These are phyloP conservation scores for Acacia crassicarpa DNA, from an alignment of 306 rosid genomes.

Conservation along the genomic window DNA sequence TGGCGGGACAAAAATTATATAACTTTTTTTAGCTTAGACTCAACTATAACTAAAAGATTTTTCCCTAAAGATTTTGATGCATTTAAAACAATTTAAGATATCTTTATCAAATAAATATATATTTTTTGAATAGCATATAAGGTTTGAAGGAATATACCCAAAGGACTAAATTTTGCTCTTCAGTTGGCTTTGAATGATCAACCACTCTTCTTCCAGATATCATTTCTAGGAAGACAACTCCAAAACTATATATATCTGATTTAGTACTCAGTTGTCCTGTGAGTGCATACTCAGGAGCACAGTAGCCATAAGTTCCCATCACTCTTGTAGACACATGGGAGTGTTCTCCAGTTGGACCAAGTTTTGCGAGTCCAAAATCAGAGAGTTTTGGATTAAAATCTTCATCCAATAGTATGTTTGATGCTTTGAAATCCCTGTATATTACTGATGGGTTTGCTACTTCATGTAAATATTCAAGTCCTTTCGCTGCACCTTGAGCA, in stretches of 20 bases:
- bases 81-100: not conserved
- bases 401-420: conserved; percentile 80
- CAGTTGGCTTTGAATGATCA: conserved; percentile 63
- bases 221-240: conserved; percentile 84
- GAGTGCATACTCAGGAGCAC: conserved; percentile 92
- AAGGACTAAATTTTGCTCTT: conserved; percentile 67
- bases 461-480: conserved; percentile 86
- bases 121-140: not conserved
- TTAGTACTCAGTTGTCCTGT: conserved; percentile 77
- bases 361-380: conserved; percentile 91
- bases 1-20: not conserved
- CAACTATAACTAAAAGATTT: not conserved
- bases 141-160: conserved; percentile 62
- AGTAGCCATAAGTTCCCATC: conserved; percentile 97
- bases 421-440: conserved; percentile 87
- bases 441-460: conserved; percentile 82
- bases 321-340: conserved; percentile 91
- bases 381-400: conserved; percentile 82
- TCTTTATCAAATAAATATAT: not conserved
- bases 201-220: conserved; percentile 86
- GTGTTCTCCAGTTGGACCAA: conserved; percentile 91
- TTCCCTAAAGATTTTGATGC: not conserved
- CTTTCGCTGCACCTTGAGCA: conserved; percentile 89
- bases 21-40: not conserved
- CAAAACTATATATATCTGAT: conserved; percentile 89